Base-by-base conservation (phyloP, 345 rosid species). In the Citrus glauca region DNA sequence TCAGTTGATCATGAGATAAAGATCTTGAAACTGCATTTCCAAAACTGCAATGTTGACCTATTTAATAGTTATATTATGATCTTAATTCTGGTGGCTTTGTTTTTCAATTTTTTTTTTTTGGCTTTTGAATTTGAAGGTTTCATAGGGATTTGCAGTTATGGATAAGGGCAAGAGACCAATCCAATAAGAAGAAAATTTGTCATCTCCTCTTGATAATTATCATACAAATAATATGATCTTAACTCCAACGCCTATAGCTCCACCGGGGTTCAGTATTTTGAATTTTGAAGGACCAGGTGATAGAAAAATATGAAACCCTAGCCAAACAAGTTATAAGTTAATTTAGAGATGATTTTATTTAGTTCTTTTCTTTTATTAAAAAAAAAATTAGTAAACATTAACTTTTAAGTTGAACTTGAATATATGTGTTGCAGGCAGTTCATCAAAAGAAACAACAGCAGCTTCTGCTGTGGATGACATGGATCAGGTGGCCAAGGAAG, bases 161-260 rank as follows among this genome's bases (percentile, higher is more conserved):
- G 83, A 80, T 9, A 76, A 76, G 66, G 79, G 73, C 11, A 75
- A 75, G 77, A 70, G 24, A 38, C 53, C 72, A 27, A 80, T 55
- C 37, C 24, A 67, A 14, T 67, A 65, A 37, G 82, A 62, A 75
- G 82, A 75, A 28, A 33, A 62, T 63, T 62, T 50, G 14, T 63
- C 11, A 13, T 65, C 71, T 8, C 16, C 32, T 63, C 57, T 20
- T 2, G 40, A 65, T 9, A 53, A 72, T 33, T 16, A 16, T 70
- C 5, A 62, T 24, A 32, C 59, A 14, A 9, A 45, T n/a, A 40
- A 40, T 74, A 16, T 17, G 55, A 27, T 35, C 33, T 33, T 60
- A 33, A 33, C 50, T 0, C 20, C 57, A 9, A 3, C 24, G 28
- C 11, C 32, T 1, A 35, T 45, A 2, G 73, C 59, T 48, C 37